Base-by-base conservation (phyloP, 164 flowering plant species). In the Sextonia rubra region DNA sequence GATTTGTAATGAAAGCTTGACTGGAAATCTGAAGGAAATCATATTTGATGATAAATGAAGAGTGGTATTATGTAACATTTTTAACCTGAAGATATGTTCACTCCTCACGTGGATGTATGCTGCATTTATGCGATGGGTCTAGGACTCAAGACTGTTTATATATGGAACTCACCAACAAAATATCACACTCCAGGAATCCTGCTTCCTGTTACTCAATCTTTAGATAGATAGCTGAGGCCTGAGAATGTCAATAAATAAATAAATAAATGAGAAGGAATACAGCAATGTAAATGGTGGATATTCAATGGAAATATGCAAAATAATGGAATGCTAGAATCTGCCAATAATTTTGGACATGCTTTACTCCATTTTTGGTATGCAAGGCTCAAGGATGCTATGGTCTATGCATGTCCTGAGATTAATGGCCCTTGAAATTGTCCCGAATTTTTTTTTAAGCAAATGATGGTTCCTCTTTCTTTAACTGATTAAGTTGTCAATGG, bases 1-100 rank as follows among this genome's bases (percentile, higher is more conserved):
- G 91, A 26, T 84, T 94, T 72, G 75, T 91, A 55, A 77, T 90
- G 98, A 92, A 89, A 84, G 97, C 77, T 61, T 60, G 60, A 64
- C 12, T 27, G 23, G 26, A 26, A 61, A 49, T 12, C 18, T 17
- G 18, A 30, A 20, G 26, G n/a, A 68, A 68, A 8, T 48, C 30
- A 47, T 37, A 23, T 71, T 44, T 23, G 4, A 58, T 61, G 49
- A 32, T 3, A 61, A 47, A 37, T 12, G 3, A 23, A 17, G n/a
- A 37, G 44, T 37, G 44, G 44, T 37, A 37, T 37, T 52, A 52
- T 15, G 14, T 20, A 15, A 52, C 5, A 20, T 17, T 20, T 20
- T 3, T 52, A 20, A 20, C n/a, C 4, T 52, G n/a, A 3, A 15
- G 58, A 52, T 52, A 52, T 52, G 32, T 14, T 29, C 20, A 25